These are phyloP conservation scores for Paraconiothyrium sp. DNA, from an alignment of 2,329 filamentous ascomycete species.

Conservation along the genomic window DNA sequence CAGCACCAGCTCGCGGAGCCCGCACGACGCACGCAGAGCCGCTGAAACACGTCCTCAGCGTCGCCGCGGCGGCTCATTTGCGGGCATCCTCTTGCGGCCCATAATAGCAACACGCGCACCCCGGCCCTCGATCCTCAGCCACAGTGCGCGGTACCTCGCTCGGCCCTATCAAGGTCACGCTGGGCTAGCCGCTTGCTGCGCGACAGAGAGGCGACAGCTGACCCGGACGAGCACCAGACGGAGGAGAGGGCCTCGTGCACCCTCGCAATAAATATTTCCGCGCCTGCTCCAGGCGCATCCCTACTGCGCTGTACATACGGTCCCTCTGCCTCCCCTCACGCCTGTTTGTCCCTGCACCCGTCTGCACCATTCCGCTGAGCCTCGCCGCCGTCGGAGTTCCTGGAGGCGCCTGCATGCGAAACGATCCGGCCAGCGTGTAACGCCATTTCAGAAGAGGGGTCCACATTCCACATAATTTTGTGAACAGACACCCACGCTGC, in stretches of 20 bases:
- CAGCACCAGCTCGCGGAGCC: too few species aligned
- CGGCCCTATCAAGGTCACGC: constrained; percentile 27
- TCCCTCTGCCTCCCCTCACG: background rate
- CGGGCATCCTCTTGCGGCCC: constrained; percentile 15
- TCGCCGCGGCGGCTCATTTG: constrained; percentile 13
- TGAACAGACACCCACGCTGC: constrained; percentile 16
- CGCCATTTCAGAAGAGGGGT: constrained; percentile 34
- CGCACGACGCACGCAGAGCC: constrained; percentile 1
- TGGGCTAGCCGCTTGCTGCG: constrained; percentile 26
- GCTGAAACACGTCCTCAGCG: constrained; percentile 15
- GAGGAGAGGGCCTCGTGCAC: constrained; percentile 21
- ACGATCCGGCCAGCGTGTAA: constrained; percentile 30
- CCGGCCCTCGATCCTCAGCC: constrained; percentile 10
- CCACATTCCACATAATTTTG: constrained; percentile 26
- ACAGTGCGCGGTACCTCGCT: constrained; percentile 14
- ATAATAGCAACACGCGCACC: constrained; percentile 13
- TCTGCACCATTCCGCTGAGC: constrained; percentile 17
- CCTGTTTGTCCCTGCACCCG: constrained; percentile 14
- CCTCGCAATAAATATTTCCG: constrained; percentile 29
- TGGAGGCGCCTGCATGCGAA: constrained; percentile 29
- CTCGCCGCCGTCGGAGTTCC: constrained; percentile 14
- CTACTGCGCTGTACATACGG: constrained; percentile 3
- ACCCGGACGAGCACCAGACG: constrained; percentile 22
- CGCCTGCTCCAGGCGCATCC: constrained; percentile 10
- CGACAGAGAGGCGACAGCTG: constrained; percentile 26